Percentiles rank a stretch among this genome's conserved stretches.
Conservation (phyloP, 345 rosid species). For the Acer yangbiense region DNA sequence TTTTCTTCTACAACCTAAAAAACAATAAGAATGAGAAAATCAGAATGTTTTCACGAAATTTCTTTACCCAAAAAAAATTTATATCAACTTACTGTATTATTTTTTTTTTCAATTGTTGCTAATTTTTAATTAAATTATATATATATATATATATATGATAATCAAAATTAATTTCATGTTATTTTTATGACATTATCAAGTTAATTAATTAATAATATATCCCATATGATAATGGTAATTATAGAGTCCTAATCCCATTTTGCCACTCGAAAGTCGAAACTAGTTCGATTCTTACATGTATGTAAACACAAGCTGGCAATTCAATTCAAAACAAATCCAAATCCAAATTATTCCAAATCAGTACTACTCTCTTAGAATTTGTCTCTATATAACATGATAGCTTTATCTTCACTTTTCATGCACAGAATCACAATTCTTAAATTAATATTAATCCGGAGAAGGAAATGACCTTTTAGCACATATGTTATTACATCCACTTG, state of each 20-base stretch:
- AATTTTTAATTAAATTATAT: no score
- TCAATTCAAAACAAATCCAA: background rate
- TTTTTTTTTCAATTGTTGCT: no score
- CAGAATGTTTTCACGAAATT: background rate
- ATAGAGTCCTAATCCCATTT: background rate
- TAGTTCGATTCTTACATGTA: background rate
- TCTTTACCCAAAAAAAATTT: no score
- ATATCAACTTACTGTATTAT: no score
- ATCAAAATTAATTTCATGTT: background rate
- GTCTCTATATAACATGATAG: background rate
- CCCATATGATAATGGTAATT: background rate
- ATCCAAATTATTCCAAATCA: background rate
- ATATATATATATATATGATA: background rate
- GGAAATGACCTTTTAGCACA: no score
- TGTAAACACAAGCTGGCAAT: slow-evolving; percentile 12
- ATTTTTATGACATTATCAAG: background rate
- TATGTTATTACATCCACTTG: no score
- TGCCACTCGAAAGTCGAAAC: background rate
- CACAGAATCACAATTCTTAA: no score
- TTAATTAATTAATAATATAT: background rate
- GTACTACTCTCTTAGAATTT: background rate
- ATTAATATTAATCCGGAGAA: no score
- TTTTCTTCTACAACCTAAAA: no score
- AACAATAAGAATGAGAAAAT: no score
- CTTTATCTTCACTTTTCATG: background rate